phyloP scores from a whole-genome alignment of 2,329 filamentous ascomycete species.

The Cladosporium sp. region DNA sequence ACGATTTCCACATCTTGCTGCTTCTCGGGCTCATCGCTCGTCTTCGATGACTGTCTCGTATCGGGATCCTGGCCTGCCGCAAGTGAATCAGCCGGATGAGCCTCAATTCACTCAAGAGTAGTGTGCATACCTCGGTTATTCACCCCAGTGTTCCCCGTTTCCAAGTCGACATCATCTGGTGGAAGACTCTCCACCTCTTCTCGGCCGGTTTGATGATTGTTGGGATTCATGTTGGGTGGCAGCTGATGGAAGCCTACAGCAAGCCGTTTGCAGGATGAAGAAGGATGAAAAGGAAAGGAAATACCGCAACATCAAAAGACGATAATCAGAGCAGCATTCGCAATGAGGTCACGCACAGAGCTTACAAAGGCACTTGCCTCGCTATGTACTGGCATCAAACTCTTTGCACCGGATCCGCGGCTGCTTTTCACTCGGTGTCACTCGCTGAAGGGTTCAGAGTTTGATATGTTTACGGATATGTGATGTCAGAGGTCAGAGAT shows the following conservation, averaged over 20 bases:
- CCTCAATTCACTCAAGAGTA: too few species aligned
- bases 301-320: not conserved
- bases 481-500: slow-evolving; percentile 4
- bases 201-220: not conserved
- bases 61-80: not conserved
- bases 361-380: not conserved
- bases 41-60: not conserved
- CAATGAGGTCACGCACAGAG: slow-evolving; percentile 5
- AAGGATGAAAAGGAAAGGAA: not conserved
- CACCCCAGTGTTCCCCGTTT: not conserved
- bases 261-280: not conserved
- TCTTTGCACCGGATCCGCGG: not conserved
- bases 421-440: not conserved
- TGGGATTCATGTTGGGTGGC: not conserved
- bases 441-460: not conserved
- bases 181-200: slow-evolving; percentile 15
- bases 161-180: slow-evolving; percentile 6
- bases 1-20: slow-evolving; percentile 1
- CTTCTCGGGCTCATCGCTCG: not conserved
- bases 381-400: not conserved
- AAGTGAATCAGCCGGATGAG: too few species aligned
- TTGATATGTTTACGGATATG: slow-evolving; percentile 1
- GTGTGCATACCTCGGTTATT: too few species aligned
- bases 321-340: not conserved
- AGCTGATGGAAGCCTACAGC: not conserved